Base-by-base conservation (phyloP, 768 basidiomycete genomes). In the Rhodotorula taiwanensis region DNA sequence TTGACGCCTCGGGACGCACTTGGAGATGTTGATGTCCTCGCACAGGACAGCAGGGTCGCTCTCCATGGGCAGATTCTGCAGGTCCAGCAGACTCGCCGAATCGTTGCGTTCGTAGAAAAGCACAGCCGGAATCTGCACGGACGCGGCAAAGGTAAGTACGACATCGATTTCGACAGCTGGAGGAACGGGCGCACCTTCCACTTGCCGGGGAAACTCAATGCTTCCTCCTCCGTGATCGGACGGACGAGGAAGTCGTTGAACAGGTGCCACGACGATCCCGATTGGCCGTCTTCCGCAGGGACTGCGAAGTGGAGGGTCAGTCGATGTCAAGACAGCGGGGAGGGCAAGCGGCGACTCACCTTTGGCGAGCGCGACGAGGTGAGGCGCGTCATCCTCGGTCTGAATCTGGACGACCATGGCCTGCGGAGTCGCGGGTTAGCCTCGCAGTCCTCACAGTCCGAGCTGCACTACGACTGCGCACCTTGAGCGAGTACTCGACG, bases 161-260 rank as follows among this genome's bases (percentile, higher is more conserved):
- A n/a, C n/a, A n/a, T n/a, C n/a, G n/a, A n/a, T n/a, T n/a, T n/a
- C n/a, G n/a, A n/a, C n/a, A n/a, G n/a, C n/a, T n/a, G n/a, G n/a
- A 16, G 20, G 4, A 20, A 33, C 16, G n/a, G n/a, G 69, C 81
- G 34, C 33, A 87, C 93, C 83, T 99, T 99, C 94, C 94, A 99
- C 50, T 79, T 80, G n/a, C 81, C 84, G 14, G 87, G 84, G 72
- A 95, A 92, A 71, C 86, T 85, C 62, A 98, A 76, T 2, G 89
- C 94, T 70, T 97, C 92, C 39, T 84, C 81, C 75, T 94, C 88
- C 4, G 86, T 79, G 34, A 97, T 83, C 59, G 88, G 88, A 52
- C 80, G 80, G 18, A 99, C 95, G 2, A 85, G 80, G 72, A 99
- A 99, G 73, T 99, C 95, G 72, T 99, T 99, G 83, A 98, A 98